Evolutionary conservation across 2,329 filamentous ascomycete genomes (phyloP), one percentile per base, ranked within the genome.

Genomic region (Claviceps cyperi): DNA sequence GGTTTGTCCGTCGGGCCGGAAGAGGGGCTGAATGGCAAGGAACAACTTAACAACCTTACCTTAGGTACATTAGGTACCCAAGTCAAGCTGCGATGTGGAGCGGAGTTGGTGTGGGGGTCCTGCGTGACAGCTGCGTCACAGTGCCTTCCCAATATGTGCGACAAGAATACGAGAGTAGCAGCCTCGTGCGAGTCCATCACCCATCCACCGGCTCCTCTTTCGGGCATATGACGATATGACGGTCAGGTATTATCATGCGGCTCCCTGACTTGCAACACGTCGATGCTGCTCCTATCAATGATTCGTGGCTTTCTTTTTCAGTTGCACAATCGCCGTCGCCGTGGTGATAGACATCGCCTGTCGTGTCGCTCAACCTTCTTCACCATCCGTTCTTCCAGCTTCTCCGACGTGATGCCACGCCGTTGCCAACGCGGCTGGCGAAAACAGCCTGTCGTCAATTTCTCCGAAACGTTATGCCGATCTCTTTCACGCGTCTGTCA

Each of bases 121-220:
- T 22, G 22, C 22, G 22, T 4, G 22, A 22, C 22, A 22, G 22
- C 22, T 32, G 28, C 28, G 9, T 32, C 28, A 32, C 43, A 36
- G 46, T 39, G 38, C 46, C 50, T 51, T 49, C 46, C 50, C 43
- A 44, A 46, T 41, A 35, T 13, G 39, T 48, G 22, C 41, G 43
- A 15, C 36, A 17, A 24, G 46, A 51, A 51, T 51, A 51, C 50
- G 50, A 49, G 43, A n/a, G 37, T 15, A 24, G 24, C 40, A 28
- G 43, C 35, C 37, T 43, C 46, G 24, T 46, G 7, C 43, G 21
- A 47, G 38, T 7, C n/a, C 39, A 21, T 28, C n/a, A 43, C 38
- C 37, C 22, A 45, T 39, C 41, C 41, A 43, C 40, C 24, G 21
- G 5, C 36, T 40, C 43, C 35, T 40, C 43, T 35, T 15, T 43